Evolutionary conservation across 352 stramenopile genomes (phyloP).

Genomic region (Globisporangium irregulare): DNA sequence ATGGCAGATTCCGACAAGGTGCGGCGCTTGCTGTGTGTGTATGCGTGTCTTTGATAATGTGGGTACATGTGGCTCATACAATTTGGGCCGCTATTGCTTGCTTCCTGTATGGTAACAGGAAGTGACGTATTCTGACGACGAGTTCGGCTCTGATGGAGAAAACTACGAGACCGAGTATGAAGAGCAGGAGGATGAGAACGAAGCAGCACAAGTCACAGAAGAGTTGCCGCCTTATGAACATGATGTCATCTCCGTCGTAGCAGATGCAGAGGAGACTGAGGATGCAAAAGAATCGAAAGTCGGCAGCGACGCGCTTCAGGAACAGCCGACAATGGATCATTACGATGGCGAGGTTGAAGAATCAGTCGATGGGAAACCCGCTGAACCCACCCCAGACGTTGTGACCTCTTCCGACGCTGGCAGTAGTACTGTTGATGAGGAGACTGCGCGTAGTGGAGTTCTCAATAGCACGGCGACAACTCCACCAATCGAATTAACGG

Average conservation of each 20-base stretch:
- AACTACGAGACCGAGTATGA: slow-evolving; percentile 25
- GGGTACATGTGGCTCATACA: neutral
- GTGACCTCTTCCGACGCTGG: neutral
- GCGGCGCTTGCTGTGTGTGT: neutral
- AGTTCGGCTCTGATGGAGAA: slow-evolving; percentile 33
- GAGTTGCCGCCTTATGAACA: neutral
- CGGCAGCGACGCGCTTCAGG: neutral
- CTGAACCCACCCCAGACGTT: neutral
- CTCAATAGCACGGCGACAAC: neutral
- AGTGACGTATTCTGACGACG: slow-evolving; percentile 45
- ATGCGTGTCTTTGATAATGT: neutral
- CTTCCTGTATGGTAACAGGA: slow-evolving; percentile 16
- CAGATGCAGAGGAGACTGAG: neutral
- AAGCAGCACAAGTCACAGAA: slow-evolving; percentile 14
- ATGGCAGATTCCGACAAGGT: slow-evolving; percentile 29
- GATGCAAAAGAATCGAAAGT: neutral
- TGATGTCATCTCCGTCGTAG: neutral
- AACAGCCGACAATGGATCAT: neutral
- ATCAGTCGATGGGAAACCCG: neutral
- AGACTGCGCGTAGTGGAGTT: neutral
- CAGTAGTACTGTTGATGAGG: neutral
- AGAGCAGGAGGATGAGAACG: slow-evolving; percentile 15
- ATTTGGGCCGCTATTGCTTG: neutral
- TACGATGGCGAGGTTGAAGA: neutral
- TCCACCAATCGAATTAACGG: neutral